Percentiles rank a stretch among this genome's conserved stretches.
These are phyloP conservation scores for Endocarpon pusillum DNA, from an alignment of 495 filamentous ascomycete genomes.

Conservation along the genomic window DNA sequence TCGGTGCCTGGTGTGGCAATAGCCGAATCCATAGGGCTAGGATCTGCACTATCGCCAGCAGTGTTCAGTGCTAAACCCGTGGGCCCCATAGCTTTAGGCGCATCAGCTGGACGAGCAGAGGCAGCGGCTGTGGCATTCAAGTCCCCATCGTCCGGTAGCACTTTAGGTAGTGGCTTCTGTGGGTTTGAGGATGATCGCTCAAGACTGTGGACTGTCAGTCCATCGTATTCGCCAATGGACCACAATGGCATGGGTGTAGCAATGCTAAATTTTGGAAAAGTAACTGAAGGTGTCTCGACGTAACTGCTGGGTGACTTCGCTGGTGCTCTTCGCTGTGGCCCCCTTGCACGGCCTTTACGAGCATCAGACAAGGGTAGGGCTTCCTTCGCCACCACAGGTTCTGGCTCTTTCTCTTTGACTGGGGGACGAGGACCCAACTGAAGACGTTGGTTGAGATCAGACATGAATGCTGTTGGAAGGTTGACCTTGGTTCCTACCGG, in stretches of 20 bases:
- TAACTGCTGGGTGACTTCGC: conserved; percentile 20
- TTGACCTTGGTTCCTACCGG: conserved; percentile 57
- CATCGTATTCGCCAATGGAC: too few species aligned
- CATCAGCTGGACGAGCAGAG: too few species aligned
- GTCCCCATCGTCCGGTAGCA: too few species aligned
- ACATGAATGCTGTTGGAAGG: conserved; percentile 76
- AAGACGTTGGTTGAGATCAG: conserved; percentile 72
- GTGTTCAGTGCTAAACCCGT: neutral
- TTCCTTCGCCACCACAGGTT: conserved; percentile 45
- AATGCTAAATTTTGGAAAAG: too few species aligned
- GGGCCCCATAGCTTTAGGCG: too few species aligned
- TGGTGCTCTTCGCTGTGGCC: conserved; percentile 68
- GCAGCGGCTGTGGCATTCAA: too few species aligned
- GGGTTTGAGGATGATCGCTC: too few species aligned
- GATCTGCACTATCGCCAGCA: conserved; percentile 8
- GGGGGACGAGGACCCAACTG: conserved; percentile 64
- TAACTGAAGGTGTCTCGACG: too few species aligned
- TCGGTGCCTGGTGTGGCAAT: conserved; percentile 17
- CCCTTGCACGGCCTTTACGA: conserved; percentile 75
- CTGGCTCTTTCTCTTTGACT: conserved; percentile 46
- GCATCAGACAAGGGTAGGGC: conserved; percentile 74
- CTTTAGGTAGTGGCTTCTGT: too few species aligned
- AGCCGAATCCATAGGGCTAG: conserved; percentile 5
- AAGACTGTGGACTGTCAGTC: too few species aligned
- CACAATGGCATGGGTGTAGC: too few species aligned